phyloP scores from a whole-genome alignment of 352 stramenopile genomes.

The Pythium oligandrum region DNA sequence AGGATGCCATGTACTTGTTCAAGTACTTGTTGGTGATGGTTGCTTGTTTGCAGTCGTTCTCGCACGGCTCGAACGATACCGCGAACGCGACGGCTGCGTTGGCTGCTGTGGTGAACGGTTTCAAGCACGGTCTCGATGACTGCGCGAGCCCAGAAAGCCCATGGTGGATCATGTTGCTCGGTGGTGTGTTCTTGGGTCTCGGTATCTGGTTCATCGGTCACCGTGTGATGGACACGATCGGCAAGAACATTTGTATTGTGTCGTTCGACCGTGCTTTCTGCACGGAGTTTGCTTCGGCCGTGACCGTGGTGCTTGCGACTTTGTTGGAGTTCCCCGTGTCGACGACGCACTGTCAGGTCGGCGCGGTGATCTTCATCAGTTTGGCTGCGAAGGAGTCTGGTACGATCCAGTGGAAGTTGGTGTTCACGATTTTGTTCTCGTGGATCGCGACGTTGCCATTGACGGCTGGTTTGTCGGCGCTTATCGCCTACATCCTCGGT shows the following conservation, averaged over 20 bases:
- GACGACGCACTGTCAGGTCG: conserved; percentile 64
- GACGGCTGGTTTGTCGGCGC: conserved; percentile 11
- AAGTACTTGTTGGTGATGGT: conserved; percentile 75
- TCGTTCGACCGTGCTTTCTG: conserved; percentile 55
- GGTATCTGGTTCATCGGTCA: conserved; percentile 49
- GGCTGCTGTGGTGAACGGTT: conserved; percentile 71
- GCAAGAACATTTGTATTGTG: conserved; percentile 38
- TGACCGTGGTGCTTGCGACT: conserved; percentile 50
- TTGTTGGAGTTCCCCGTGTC: conserved; percentile 42
- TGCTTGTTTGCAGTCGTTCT: conserved; percentile 56
- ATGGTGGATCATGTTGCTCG: conserved; percentile 66
- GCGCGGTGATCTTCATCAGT: conserved; percentile 42
- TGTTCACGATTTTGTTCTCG: conserved; percentile 17
- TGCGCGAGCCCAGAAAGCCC: conserved; percentile 16
- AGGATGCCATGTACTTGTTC: conserved; percentile 37
- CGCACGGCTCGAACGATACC: conserved; percentile 82
- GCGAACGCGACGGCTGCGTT: conserved; percentile 79
- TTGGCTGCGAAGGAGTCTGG: conserved; percentile 19
- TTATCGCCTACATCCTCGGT: conserved; percentile 12
- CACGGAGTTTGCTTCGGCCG: conserved; percentile 63
- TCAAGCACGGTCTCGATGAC: conserved; percentile 28
- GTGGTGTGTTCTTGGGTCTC: conserved; percentile 44
- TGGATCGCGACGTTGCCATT: conserved; percentile 29
- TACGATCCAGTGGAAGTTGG: conserved; percentile 23
- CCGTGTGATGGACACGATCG: conserved; percentile 63